phyloP scores from a whole-genome alignment of 75 land plant species.

The Larix kaempferi region DNA sequence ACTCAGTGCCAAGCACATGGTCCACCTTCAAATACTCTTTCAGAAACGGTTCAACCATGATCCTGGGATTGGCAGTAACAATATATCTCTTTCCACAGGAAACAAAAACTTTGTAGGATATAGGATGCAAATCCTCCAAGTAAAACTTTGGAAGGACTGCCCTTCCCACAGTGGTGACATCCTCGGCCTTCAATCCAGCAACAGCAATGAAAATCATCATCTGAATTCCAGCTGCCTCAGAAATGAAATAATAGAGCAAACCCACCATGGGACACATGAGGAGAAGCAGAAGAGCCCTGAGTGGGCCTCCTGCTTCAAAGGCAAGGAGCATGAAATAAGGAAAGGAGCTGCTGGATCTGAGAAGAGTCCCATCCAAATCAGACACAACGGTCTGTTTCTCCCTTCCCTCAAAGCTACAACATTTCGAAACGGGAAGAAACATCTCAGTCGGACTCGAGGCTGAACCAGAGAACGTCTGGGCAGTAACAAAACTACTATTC shows the following conservation, averaged over 20 bases:
- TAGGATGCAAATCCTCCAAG: slow-evolving; percentile 57
- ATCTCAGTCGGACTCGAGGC: too few relatives aligned
- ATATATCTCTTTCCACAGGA: slow-evolving; percentile 22
- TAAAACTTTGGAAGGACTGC: slow-evolving; percentile 71
- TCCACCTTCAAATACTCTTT: slow-evolving; percentile 40
- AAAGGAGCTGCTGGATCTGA: slow-evolving; percentile 10
- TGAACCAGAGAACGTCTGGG: too few relatives aligned
- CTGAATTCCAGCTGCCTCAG: background rate
- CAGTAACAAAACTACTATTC: too few relatives aligned
- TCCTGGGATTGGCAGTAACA: slow-evolving; percentile 36
- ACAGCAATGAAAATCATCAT: slow-evolving; percentile 35
- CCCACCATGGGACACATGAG: slow-evolving; percentile 11
- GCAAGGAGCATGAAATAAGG: slow-evolving; percentile 34
- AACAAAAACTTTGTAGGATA: slow-evolving; percentile 30
- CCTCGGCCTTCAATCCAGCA: slow-evolving; percentile 33
- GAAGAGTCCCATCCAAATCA: slow-evolving; percentile 18
- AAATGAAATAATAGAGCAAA: slow-evolving; percentile 8
- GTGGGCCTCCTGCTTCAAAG: slow-evolving; percentile 26
- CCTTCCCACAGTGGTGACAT: slow-evolving; percentile 23
- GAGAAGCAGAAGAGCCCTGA: slow-evolving; percentile 19
- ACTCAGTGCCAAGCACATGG: slow-evolving; percentile 51
- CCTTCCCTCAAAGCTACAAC: too few relatives aligned
- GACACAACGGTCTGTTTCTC: background rate
- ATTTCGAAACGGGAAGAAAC: too few relatives aligned
- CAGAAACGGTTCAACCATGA: slow-evolving; percentile 59